Percentiles rank a stretch among this genome's conserved stretches.
phyloP scores from a whole-genome alignment of 805 yeast species.

The Zygosaccharomyces kombuchaensis region DNA sequence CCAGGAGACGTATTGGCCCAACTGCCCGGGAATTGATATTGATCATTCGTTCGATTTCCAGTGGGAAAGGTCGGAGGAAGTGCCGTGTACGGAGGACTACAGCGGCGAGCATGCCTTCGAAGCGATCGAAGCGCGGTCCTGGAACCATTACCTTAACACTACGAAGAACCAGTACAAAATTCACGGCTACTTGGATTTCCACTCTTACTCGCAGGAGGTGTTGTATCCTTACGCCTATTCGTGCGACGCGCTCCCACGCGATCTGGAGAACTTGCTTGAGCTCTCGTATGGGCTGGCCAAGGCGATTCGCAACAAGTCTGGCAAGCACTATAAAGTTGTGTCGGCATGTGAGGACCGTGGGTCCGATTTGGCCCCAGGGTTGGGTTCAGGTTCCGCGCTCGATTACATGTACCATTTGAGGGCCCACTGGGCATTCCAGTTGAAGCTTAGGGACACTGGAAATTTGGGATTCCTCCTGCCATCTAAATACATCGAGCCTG shows the following conservation, averaged over 20 bases:
- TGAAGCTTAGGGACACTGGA: constrained; percentile 78
- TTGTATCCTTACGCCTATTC: constrained; percentile 80
- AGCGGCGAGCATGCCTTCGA: constrained; percentile 72
- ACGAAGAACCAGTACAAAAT: constrained; percentile 49
- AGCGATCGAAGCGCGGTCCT: constrained; percentile 51
- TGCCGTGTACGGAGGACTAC: constrained; percentile 81
- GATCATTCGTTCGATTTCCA: constrained; percentile 80
- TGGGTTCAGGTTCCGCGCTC: constrained; percentile 75
- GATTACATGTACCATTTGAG: constrained; percentile 81
- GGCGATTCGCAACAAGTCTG: constrained; percentile 59
- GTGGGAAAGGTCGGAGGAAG: constrained; percentile 57
- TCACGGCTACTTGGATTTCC: constrained; percentile 76
- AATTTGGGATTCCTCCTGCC: constrained; percentile 81
- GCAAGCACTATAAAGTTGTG: constrained; percentile 61
- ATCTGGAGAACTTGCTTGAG: constrained; percentile 74
- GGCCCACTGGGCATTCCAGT: constrained; percentile 80
- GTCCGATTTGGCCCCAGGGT: constrained; percentile 64
- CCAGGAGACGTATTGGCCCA: constrained; percentile 61
- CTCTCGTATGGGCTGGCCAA: constrained; percentile 76
- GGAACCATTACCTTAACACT: constrained; percentile 44
- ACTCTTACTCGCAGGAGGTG: constrained; percentile 80
- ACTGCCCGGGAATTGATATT: constrained; percentile 79
- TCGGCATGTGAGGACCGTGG: constrained; percentile 81
- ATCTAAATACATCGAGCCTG: constrained; percentile 62
- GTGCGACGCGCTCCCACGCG: constrained; percentile 69